Evolutionary conservation across 1,139 yeast genomes (phyloP).

Genomic region (Eremothecium gossypii): DNA sequence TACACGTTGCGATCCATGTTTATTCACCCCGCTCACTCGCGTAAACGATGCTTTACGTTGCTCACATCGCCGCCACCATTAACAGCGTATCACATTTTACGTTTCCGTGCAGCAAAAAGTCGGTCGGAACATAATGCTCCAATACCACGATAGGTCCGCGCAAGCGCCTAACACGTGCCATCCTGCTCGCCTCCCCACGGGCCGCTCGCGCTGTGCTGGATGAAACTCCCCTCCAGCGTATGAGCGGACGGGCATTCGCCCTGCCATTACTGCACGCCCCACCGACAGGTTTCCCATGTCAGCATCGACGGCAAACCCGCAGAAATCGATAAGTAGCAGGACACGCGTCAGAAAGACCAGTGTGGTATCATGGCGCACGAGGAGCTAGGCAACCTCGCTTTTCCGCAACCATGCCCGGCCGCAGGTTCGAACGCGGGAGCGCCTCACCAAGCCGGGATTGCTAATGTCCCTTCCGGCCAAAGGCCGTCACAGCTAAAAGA

Average conservation of each 20-base stretch:
- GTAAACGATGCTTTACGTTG: not conserved
- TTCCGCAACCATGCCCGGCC: conserved; percentile 21
- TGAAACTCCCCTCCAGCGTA: conserved; percentile 37
- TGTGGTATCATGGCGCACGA: conserved; percentile 4
- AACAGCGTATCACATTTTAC: not conserved
- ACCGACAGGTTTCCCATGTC: conserved; percentile 30
- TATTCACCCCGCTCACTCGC: not conserved
- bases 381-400: conserved; percentile 11
- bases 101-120: not conserved
- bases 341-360: conserved; percentile 20
- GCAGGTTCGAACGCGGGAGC: conserved; percentile 15
- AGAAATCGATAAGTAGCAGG: conserved; percentile 34
- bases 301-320: conserved; percentile 26
- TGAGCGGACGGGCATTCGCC: conserved; percentile 18
- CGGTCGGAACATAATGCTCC: not conserved
- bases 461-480: not conserved
- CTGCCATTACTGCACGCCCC: conserved; percentile 22
- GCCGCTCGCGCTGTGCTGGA: conserved; percentile 36
- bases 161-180: conserved; percentile 23
- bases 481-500: conserved; percentile 29
- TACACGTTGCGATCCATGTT: conserved; percentile 23
- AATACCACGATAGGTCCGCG: not conserved
- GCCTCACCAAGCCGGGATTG: conserved; percentile 25
- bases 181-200: conserved; percentile 38
- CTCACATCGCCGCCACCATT: not conserved